These are phyloP conservation scores for Phytophthora palmivora DNA, from an alignment of 352 stramenopile species.

Conservation along the genomic window DNA sequence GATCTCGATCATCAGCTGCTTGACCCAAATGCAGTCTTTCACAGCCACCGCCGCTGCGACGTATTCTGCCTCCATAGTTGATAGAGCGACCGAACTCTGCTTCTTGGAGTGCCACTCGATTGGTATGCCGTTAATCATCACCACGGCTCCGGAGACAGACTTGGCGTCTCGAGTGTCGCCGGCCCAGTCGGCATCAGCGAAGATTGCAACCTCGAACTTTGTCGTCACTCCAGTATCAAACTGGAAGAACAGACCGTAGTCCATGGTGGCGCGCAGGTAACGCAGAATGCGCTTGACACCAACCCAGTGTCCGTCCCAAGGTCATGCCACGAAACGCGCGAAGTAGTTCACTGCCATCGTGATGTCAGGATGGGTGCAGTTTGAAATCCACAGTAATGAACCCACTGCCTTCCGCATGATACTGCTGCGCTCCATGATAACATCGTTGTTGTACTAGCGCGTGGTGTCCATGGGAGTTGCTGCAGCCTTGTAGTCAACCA, in stretches of 20 bases:
- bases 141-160: neutral
- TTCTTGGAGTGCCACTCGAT: neutral
- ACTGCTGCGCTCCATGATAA: neutral
- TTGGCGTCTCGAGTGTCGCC: neutral
- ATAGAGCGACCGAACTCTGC: neutral
- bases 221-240: no score
- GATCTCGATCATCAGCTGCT: neutral
- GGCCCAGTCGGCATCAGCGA: neutral
- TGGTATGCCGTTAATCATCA: neutral
- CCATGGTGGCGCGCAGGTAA: no score
- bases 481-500: neutral
- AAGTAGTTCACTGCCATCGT: no score
- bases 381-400: neutral
- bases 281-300: no score
- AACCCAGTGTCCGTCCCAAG: no score
- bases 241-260: no score
- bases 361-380: neutral
- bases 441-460: neutral
- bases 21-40: neutral
- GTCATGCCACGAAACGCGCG: no score
- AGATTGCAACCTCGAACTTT: neutral
- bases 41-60: neutral
- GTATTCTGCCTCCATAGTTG: neutral
- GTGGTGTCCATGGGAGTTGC: constrained; percentile 1
- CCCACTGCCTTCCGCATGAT: neutral